Base-by-base conservation (phyloP, 768 basidiomycete genomes). In the Boletus vinaceobasis region DNA sequence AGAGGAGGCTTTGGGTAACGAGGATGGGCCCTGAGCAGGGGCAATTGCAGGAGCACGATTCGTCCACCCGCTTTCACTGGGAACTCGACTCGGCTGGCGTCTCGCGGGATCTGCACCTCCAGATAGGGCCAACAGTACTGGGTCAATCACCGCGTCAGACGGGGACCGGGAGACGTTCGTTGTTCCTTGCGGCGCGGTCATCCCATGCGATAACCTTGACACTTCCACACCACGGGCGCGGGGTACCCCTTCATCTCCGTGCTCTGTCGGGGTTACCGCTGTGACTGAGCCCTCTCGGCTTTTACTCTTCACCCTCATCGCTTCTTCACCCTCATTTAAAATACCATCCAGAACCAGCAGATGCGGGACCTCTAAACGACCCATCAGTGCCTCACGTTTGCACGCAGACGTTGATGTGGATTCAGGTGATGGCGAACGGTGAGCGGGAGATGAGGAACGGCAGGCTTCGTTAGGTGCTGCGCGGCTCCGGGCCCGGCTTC, bases 341-440 rank as follows among this genome's bases (percentile, higher is more conserved):
- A 79, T 62, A 17, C 57, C 50, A 35, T 79, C 74, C 38, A 80
- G 55, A 13, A 67, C 72, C 37, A 60, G 42, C 3, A 80, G 57
- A 43, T 71, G 71, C 0, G 59, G 48, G 1, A 48, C 48, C 23
- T 69, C 72, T 37, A 80, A 52, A n/a, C 44, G 47, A 27, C 46
- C 50, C 50, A 75, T 62, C 52, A 65, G 39, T 39, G 67, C 72
- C 43, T 73, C 72, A 1, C 59, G 61, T 29, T 44, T 31, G 3
- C 36, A 48, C 2, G 40, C n/a, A 27, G 39, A 32, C 29, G 19
- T 36, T 2, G 45, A 27, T 8, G 36, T 26, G 1, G 23, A 14
- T 19, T 37, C 32, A 7, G 21, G 29, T 6, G 56, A 46, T 9
- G 40, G 19, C 3, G 56, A 49, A 21, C 15, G 43, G n/a, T 4